Conservation (phyloP, 495 filamentous ascomycete genomes). For the Echria macrotheca region DNA sequence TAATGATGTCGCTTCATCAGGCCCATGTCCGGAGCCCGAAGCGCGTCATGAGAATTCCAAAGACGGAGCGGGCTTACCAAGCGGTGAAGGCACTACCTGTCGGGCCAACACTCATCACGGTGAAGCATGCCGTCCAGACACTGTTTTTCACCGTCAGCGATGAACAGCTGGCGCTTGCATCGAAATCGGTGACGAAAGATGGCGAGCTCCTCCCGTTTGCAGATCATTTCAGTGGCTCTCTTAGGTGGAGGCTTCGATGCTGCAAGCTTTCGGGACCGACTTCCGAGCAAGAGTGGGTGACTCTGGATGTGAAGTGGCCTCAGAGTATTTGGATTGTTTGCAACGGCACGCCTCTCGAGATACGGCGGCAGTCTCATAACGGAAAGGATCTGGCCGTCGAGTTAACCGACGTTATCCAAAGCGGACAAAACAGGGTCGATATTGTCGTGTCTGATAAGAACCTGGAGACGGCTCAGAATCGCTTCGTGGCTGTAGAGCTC, state of each 20-base stretch:
- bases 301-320: conserved; percentile 65
- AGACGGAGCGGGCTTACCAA: conserved; percentile 39
- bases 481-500: conserved; percentile 58
- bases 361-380: conserved; percentile 60
- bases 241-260: conserved; percentile 37
- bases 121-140: conserved; percentile 23
- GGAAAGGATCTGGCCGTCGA: conserved; percentile 73
- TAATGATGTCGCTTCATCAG: conserved; percentile 50
- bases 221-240: conserved; percentile 32
- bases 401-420: conserved; percentile 50
- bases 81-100: conserved; percentile 42
- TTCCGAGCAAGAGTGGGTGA: conserved; percentile 53
- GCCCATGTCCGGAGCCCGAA: conserved; percentile 51
- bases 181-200: conserved; percentile 6
- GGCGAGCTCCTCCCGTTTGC: conserved; percentile 23
- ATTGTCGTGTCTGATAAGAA: conserved; percentile 44
- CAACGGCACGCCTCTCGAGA: conserved; percentile 53
- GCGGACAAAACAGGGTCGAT: conserved; percentile 55
- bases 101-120: conserved; percentile 31
- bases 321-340: conserved; percentile 61
- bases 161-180: conserved; percentile 24
- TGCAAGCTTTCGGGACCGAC: too few species aligned
- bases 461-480: conserved; percentile 36
- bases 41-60: conserved; percentile 28
- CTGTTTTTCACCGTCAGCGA: conserved; percentile 32